Evolutionary conservation across 805 yeast species (phyloP), one percentile per base, ranked within the genome.

Genomic region (Barnettozyma wickerhamii): DNA sequence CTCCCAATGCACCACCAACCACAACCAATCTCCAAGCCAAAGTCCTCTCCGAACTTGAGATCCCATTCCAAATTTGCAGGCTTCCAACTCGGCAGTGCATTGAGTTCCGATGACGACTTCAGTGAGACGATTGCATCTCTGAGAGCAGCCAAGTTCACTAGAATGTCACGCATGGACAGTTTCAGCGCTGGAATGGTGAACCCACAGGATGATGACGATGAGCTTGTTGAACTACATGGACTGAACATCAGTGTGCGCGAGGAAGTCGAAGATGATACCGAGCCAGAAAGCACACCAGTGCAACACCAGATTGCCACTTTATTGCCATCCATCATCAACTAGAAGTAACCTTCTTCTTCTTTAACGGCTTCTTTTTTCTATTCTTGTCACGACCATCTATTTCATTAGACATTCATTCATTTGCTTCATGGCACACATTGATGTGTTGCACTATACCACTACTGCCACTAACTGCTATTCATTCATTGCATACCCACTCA

Each of bases 141-240:
- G 13, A 38, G 49, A 28, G 53, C 55, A 14, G 56, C 58, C 5
- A 45, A 41, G 21, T 40, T 36, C 23, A 24, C 51, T 3, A 48
- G 53, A 40, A 17, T 41, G 23, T 33, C 49, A 44, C 42, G 56
- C 43, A 33, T 32, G 33, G 38, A 41, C 5, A 19, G 12, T 14
- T 18, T 35, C 13, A 37, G 37, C 20, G 18, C 28, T 19, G 7
- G 35, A 21, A 32, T 7, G 17, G 14, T 18, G 30, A 42, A 7
- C 19, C 17, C n/a, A 6, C 15, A 20, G 10, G 28, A 33, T n/a
- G 24, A 26, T 6, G 35, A 33, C 7, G 33, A 30, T 1, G 34
- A 33, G 5, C 21, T 28, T 4, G 19, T 19, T 5, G 31, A 34
- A n/a, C n/a, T n/a, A n/a, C n/a, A n/a, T n/a, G n/a, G n/a, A n/a